Evolutionary conservation across 2,329 filamentous ascomycete genomes (phyloP).

Genomic region (Epichloe sibirici): DNA sequence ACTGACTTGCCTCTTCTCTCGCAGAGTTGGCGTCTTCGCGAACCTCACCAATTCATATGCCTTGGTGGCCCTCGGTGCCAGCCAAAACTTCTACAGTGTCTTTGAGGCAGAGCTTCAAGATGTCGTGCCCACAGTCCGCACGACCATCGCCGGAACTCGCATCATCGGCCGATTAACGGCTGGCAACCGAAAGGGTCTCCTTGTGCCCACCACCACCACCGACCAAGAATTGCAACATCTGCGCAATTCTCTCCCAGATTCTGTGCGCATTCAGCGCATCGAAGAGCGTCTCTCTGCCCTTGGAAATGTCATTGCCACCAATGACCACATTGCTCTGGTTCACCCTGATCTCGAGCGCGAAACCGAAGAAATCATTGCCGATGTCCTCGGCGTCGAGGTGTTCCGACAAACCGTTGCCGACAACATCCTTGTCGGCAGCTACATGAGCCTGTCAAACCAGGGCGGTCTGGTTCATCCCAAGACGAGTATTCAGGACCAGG

Average conservation of each 20-base stretch:
- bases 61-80: conserved; percentile 84
- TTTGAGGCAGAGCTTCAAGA: conserved; percentile 98
- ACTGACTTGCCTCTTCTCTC: neutral
- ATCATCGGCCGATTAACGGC: conserved; percentile 94
- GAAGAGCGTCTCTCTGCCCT: conserved; percentile 93
- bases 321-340: conserved; percentile 92
- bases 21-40: conserved; percentile 87
- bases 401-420: conserved; percentile 93
- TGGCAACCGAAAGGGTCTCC: conserved; percentile 90
- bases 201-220: conserved; percentile 90
- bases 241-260: conserved; percentile 84
- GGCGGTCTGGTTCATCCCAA: conserved; percentile 96
- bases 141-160: conserved; percentile 89
- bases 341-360: conserved; percentile 95
- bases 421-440: conserved; percentile 90
- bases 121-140: conserved; percentile 91
- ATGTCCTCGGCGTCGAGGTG: conserved; percentile 80
- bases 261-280: conserved; percentile 89
- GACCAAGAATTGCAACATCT: conserved; percentile 98
- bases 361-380: conserved; percentile 96
- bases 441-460: conserved; percentile 94
- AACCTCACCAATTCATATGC: conserved; percentile 97
- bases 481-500: conserved; percentile 93
- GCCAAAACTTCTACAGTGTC: conserved; percentile 98
- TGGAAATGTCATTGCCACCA: conserved; percentile 91